Evolutionary conservation across 345 rosid species (phyloP).

Genomic region (Moricandia moricandioides): DNA sequence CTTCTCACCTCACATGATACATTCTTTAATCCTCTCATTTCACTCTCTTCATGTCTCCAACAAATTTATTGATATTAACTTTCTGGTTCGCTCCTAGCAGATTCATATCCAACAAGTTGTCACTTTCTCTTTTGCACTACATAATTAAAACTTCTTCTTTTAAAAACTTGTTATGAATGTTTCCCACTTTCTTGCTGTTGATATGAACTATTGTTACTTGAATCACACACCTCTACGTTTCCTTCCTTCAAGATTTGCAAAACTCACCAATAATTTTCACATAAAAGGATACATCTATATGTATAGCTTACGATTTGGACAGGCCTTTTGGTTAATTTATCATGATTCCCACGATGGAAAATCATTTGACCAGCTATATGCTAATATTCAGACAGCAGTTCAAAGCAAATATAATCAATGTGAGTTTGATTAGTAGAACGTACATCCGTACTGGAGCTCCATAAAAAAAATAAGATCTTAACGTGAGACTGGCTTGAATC

Average conservation of each 20-base stretch:
- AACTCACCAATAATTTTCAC: neutral
- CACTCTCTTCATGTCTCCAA: too few relatives aligned
- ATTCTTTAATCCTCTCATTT: too few relatives aligned
- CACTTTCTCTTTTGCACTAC: too few relatives aligned
- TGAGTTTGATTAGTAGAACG: constrained; percentile 4
- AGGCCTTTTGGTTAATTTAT: constrained; percentile 51
- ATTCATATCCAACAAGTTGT: too few relatives aligned
- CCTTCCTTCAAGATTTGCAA: neutral
- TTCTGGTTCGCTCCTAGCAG: too few relatives aligned
- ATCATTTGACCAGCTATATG: constrained; percentile 54
- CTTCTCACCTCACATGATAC: too few relatives aligned
- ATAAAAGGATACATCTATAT: neutral
- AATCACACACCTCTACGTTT: neutral
- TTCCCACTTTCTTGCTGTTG: too few relatives aligned
- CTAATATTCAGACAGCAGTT: constrained; percentile 5
- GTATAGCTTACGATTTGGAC: constrained; percentile 68
- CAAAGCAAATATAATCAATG: neutral
- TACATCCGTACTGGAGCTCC: neutral
- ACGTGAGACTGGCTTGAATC: constrained; percentile 68
- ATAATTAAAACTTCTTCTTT: too few relatives aligned
- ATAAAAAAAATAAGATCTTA: constrained; percentile 33
- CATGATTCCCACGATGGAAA: constrained; percentile 63
- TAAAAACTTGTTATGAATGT: too few relatives aligned
- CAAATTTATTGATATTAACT: too few relatives aligned
- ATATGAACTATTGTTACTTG: neutral